phyloP scores from a whole-genome alignment of 495 filamentous ascomycete genomes.

The Talaromyces trachyspermus region DNA sequence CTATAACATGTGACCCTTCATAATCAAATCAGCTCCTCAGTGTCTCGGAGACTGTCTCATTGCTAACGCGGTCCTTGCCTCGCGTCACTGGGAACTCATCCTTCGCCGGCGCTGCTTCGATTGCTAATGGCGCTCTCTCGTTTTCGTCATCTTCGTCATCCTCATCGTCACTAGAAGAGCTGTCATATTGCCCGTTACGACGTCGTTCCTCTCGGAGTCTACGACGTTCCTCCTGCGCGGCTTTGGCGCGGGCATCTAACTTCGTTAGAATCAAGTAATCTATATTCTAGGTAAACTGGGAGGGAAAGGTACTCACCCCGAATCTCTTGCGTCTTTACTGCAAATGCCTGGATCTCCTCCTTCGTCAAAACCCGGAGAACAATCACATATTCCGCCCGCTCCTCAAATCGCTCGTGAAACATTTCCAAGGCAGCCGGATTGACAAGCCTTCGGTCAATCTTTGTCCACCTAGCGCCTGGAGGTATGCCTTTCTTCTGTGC shows the following conservation, averaged over 20 bases:
- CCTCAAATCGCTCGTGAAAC: slow-evolving; percentile 74
- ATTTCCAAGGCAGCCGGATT: slow-evolving; percentile 72
- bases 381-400: slow-evolving; percentile 76
- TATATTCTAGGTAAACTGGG: not conserved
- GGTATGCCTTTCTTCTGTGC: slow-evolving; percentile 67
- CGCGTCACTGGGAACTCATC: slow-evolving; percentile 7
- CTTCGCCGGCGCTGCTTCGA: slow-evolving; percentile 22
- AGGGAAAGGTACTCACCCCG: slow-evolving; percentile 55
- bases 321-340: slow-evolving; percentile 64
- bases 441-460: slow-evolving; percentile 74
- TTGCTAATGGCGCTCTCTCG: slow-evolving; percentile 14
- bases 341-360: slow-evolving; percentile 76
- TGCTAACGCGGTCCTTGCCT: slow-evolving; percentile 1
- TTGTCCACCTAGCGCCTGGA: slow-evolving; percentile 77
- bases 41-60: not conserved
- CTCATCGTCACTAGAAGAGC: slow-evolving; percentile 34
- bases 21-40: not conserved
- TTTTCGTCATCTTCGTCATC: slow-evolving; percentile 25
- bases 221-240: slow-evolving; percentile 29
- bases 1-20: too few species aligned
- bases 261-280: slow-evolving; percentile 9
- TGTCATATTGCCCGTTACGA: slow-evolving; percentile 26
- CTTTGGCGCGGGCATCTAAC: slow-evolving; percentile 30
- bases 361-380: slow-evolving; percentile 70
- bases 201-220: slow-evolving; percentile 24